Evolutionary conservation across 192 early-diverging fungal genomes (phyloP), one percentile per base, ranked within the genome.

Genomic region (Backusella sp.): DNA sequence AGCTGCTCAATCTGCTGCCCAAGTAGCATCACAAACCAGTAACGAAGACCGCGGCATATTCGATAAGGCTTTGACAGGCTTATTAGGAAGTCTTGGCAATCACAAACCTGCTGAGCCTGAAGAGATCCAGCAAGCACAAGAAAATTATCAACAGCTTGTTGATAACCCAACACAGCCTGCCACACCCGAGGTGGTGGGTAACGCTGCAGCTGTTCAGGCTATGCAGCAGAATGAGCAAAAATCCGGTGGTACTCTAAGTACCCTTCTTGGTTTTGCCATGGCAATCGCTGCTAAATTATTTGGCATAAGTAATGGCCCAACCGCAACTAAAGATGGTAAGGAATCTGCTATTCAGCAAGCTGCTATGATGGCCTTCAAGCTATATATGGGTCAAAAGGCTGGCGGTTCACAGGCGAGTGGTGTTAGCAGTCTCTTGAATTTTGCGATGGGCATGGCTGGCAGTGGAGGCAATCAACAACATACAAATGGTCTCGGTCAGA

Each of bases 131-230:
- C 35, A 69, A 32, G 75, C 75, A 28, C 68, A 72, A 11, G 41
- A 70, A 6, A 66, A 53, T 9, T 76, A 81, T 35, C 71, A 76
- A 9, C 72, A 77, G 9, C 53, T 81, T 11, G 72, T 73, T 6
- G 37, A 49, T 35, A 46, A 72, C 32, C 53, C 35, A 21, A 23
- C 44, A 5, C 49, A 79, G 26, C 41, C 75, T 6, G 62, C 62
- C 23, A 73, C 79, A 9, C 68, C 75, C 9, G 42, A 73, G 21
- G 80, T 69, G 14, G 59, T 81, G 4, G 80, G 80, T 59, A 67
- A 70, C 32, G 80, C 80, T 21, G 80, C 80, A 12, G 80, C 80
- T 21, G 49, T 81, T n/a, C 80, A 81, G 46, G 80, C 80, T 12
- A 70, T 81, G 66, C 56, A 77, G 15, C 56, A 49, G 23, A 71